A percentile compares a stretch with the other conserved stretches of the same genome.
These are phyloP conservation scores for Tetrapisispora iriomotensis DNA, from an alignment of 805 yeast species.

Conservation along the genomic window DNA sequence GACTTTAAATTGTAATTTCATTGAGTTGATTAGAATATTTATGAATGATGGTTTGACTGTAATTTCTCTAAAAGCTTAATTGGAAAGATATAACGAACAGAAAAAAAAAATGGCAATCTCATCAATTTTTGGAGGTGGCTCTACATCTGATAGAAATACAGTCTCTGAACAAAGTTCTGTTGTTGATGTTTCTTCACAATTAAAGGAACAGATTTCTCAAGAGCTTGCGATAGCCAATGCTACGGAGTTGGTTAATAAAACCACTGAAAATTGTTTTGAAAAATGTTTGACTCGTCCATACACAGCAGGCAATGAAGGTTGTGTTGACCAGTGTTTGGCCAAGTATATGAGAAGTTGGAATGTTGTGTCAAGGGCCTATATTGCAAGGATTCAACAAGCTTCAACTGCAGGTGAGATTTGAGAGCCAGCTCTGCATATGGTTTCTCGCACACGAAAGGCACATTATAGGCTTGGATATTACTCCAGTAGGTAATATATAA, in stretches of 20 bases:
- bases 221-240: slow-evolving; percentile 91
- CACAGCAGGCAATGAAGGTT: slow-evolving; percentile 45
- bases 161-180: slow-evolving; percentile 16
- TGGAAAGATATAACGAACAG: neutral
- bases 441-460: no score
- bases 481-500: no score
- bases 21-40: no score
- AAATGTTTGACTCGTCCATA: slow-evolving; percentile 64
- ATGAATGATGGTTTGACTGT: no score
- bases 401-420: slow-evolving; percentile 27
- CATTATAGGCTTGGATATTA: no score
- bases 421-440: neutral
- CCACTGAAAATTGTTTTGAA: slow-evolving; percentile 80
- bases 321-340: slow-evolving; percentile 70
- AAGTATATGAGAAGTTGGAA: slow-evolving; percentile 93
- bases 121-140: slow-evolving; percentile 24
- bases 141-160: slow-evolving; percentile 17
- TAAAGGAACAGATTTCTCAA: slow-evolving; percentile 62
- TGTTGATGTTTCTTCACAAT: slow-evolving; percentile 45
- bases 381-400: slow-evolving; percentile 60
- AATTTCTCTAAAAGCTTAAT: neutral
- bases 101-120: slow-evolving; percentile 19
- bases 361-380: slow-evolving; percentile 64
- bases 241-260: slow-evolving; percentile 71
- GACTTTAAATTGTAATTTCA: no score